Evolutionary conservation across 192 early-diverging fungal species (phyloP), one percentile per base, ranked within the genome.

Genomic region (Spinellus fusiger): DNA sequence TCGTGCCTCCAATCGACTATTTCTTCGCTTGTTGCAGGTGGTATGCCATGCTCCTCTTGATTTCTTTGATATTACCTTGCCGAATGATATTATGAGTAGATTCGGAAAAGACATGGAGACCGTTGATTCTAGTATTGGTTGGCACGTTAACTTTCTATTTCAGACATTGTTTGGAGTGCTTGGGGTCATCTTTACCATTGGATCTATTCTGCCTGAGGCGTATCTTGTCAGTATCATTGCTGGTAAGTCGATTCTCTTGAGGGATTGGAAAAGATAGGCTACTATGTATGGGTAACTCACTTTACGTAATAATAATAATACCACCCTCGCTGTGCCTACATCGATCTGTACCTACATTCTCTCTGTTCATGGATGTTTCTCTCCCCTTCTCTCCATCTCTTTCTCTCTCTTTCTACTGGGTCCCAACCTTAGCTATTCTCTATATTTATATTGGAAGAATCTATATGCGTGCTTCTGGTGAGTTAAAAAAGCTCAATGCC

Each of bases 41-140:
- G 79, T 89, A 12, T 68, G 84, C 6, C 84, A 79, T 18, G 84
- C 89, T 0, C 84, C 85, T 33, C 75, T 91, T 15, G 76, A 83
- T 6, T 93, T 93, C 80, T 94, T 91, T 66, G 76, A 93, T 52
- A 82, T 80, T 20, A 91, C 88, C 7, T 89, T 91, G 4, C 77
- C 61, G 72, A 89, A 84, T 25, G 83, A 89, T 18, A 88, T 94
- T 51, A 86, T 92, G 75, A 93, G 89, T 68, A 75, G 93, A 15
- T 93, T 91, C 58, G 81, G 87, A 25, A 87, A 87, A 47, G 91
- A 97, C 59, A 87, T 94, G 64, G 84, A 86, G 49, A 79, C 82
- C 0, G 72, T 94, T 31, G 90, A 86, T 70, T 80, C 85, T 51
- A 52, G 61, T 23, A 52, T 74, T 5, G 59, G 69, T 0, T 66